Evolutionary conservation across 2,329 filamentous ascomycete genomes (phyloP), one percentile per base, ranked within the genome.

Genomic region (Hymenoscyphus linearis): DNA sequence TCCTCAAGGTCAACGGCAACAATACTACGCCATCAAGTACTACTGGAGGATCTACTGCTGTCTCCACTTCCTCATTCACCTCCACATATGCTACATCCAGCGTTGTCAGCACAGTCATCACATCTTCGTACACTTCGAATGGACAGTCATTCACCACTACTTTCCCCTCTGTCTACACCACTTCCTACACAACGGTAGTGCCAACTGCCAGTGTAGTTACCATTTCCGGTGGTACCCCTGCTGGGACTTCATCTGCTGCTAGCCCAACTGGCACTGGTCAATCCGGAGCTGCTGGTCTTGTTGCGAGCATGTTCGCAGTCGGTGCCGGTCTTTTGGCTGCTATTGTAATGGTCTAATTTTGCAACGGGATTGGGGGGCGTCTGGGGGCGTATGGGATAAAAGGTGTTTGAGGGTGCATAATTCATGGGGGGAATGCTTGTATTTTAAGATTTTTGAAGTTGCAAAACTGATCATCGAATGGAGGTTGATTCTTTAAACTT

Each of bases 1-100:
- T 70, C 5, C 65, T 78, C 9, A 71, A 68, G 26, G 10, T 37
- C 27, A 16, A 50, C 40, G 9, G 18, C 16, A 35, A 31, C 53
- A 55, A 35, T 36, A 14, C 10, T 26, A 35, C 50, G 6, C 6
- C 31, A 16, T 44, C 60, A 4, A 55, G 22, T 56, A 18, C 53
- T 10, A 59, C 34, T 18, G 26, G 31, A 10, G 50, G 26, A 26
- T 59, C 60, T 25, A 55, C 55, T 12, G 34, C 56, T 37, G 2
- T 37, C 16, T 34, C n/a, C 16, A 60, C 40, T n/a, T 56, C 52
- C 22, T 50, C 57, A 13, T 59, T 59, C 40, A 57, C 60, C 4
- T 54, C 57, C n/a, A 58, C 54, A 4, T 31, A 53, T 50, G 50
- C 58, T 16, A 52, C 62, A 6, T 59, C 57, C 3, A 14, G 59